Conservation (phyloP, 1,139 yeast species). For the Pichia inconspicua region DNA sequence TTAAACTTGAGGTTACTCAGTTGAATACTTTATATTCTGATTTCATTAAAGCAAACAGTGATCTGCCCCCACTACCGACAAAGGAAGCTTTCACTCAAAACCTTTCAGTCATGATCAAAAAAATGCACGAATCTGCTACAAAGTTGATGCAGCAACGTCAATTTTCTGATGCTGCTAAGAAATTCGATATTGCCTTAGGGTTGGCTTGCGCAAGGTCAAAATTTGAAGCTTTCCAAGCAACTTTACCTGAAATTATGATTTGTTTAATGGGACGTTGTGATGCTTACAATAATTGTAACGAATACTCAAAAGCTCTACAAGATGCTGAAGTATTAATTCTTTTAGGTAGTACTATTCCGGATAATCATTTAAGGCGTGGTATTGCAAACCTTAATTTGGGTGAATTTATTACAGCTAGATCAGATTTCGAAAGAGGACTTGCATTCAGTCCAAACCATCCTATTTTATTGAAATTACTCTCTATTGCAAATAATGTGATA, state of each 20-base stretch:
- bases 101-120: slow-evolving; percentile 58
- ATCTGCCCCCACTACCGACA: slow-evolving; percentile 63
- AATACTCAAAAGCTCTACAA: slow-evolving; percentile 66
- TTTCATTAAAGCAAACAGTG: slow-evolving; percentile 50
- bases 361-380: slow-evolving; percentile 76
- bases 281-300: slow-evolving; percentile 57
- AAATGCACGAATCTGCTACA: slow-evolving; percentile 68
- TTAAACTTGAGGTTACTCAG: slow-evolving; percentile 47
- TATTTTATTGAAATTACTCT: slow-evolving; percentile 38
- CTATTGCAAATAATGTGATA: slow-evolving; percentile 39
- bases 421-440: slow-evolving; percentile 72
- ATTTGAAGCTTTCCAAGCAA: slow-evolving; percentile 77
- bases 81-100: slow-evolving; percentile 47
- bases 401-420: slow-evolving; percentile 62
- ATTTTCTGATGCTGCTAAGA: slow-evolving; percentile 63
- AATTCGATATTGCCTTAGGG: slow-evolving; percentile 70
- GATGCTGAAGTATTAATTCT: slow-evolving; percentile 71
- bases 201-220: slow-evolving; percentile 72
- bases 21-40: slow-evolving; percentile 58
- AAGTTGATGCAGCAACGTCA: slow-evolving; percentile 54
- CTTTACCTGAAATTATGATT: slow-evolving; percentile 67
- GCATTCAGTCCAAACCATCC: slow-evolving; percentile 52
- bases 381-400: slow-evolving; percentile 66
- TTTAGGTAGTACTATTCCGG: slow-evolving; percentile 62
- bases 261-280: slow-evolving; percentile 79